Percentiles rank a stretch among this genome's conserved stretches.
Conservation (phyloP, 192 early-diverging fungal species). For the Coemansia sp. region DNA sequence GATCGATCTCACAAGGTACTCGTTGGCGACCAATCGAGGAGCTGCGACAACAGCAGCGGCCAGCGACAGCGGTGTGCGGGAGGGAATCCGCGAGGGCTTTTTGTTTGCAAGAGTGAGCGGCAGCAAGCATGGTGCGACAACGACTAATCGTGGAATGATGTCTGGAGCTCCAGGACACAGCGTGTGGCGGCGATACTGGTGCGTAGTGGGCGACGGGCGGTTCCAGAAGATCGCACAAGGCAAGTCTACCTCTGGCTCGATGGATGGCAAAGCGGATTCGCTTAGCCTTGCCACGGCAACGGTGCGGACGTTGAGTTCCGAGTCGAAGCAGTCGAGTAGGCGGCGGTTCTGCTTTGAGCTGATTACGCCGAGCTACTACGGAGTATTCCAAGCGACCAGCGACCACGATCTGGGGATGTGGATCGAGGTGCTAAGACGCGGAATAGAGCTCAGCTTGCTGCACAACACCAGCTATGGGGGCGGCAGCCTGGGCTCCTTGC, state of each 20-base stretch:
- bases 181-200: conserved; percentile 50
- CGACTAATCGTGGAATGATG: conserved; percentile 25
- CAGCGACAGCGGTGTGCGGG: not conserved
- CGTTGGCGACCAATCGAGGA: not conserved
- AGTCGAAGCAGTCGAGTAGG: conserved; percentile 25
- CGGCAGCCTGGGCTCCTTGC: not conserved
- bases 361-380: conserved; percentile 70
- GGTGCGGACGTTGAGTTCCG: conserved; percentile 30
- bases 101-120: conserved; percentile 23
- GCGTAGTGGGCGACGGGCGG: conserved; percentile 32
- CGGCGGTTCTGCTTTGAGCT: conserved; percentile 79
- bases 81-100: conserved; percentile 41
- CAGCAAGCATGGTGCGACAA: conserved; percentile 4
- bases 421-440: conserved; percentile 58
- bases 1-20: conserved; percentile 14
- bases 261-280: conserved; percentile 15
- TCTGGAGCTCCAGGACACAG: conserved; percentile 4
- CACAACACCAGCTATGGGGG: not conserved
- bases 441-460: conserved; percentile 44
- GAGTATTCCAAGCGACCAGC: conserved; percentile 72
- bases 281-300: conserved; percentile 34
- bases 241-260: not conserved
- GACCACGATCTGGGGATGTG: conserved; percentile 65
- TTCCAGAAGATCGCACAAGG: conserved; percentile 23
- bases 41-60: not conserved